phyloP scores from a whole-genome alignment of 2,329 filamentous ascomycete species.

The Dendryphion nanum region DNA sequence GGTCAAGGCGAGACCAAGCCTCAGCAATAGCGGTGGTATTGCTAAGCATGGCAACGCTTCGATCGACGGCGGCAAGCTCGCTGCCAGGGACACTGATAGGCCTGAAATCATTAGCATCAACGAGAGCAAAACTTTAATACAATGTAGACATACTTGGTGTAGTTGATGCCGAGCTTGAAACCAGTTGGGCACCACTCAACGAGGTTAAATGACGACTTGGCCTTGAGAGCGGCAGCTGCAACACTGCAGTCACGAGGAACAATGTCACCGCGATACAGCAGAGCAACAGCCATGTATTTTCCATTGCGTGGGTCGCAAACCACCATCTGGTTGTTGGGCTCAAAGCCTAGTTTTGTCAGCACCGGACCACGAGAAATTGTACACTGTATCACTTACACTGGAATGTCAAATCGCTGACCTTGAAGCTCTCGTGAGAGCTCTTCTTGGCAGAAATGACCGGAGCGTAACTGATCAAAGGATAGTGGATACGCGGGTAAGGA shows the following conservation, averaged over 20 bases:
- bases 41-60: conserved; percentile 81
- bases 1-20: conserved; percentile 69
- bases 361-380: neutral
- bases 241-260: conserved; percentile 68
- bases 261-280: conserved; percentile 70
- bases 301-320: conserved; percentile 72
- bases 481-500: conserved; percentile 72
- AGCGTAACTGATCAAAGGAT: conserved; percentile 70
- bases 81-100: conserved; percentile 94
- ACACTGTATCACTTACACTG: conserved; percentile 52
- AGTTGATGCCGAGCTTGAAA: conserved; percentile 76
- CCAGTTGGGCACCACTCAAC: conserved; percentile 75
- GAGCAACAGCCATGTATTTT: conserved; percentile 74
- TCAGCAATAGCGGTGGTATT: conserved; percentile 74
- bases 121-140: neutral
- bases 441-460: conserved; percentile 70
- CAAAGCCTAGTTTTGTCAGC: conserved; percentile 56
- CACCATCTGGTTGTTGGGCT: conserved; percentile 78
- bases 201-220: conserved; percentile 70
- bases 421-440: conserved; percentile 85
- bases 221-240: conserved; percentile 66
- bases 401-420: conserved; percentile 74
- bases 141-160: conserved; percentile 50
- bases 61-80: conserved; percentile 95
- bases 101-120: conserved; percentile 52